A percentile compares a stretch with the other conserved stretches of the same genome.
Evolutionary conservation across 345 rosid species (phyloP).

Genomic region (Orychophragmus violaceus): DNA sequence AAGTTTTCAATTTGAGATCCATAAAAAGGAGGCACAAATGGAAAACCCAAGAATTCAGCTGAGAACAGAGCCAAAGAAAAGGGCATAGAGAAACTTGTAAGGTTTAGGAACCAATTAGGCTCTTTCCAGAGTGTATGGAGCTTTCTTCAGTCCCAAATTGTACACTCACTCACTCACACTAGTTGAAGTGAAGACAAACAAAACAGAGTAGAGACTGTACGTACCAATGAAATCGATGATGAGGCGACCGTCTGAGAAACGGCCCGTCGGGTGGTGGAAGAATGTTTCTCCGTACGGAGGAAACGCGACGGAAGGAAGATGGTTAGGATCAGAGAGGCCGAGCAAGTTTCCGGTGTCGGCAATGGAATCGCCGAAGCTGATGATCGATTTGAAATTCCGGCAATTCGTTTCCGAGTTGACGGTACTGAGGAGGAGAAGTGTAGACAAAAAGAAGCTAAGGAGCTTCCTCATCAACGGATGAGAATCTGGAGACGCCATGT

Average conservation of each 20-base stretch:
- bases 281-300: slow-evolving; percentile 44
- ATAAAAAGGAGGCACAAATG: slow-evolving; percentile 35
- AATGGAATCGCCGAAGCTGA: slow-evolving; percentile 58
- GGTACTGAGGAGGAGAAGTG: background rate
- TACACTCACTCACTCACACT: background rate
- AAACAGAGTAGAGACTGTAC: background rate
- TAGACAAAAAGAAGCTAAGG: background rate
- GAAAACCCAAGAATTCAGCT: slow-evolving; percentile 43
- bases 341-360: slow-evolving; percentile 52
- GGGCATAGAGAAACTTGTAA: background rate
- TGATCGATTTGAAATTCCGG: slow-evolving; percentile 27
- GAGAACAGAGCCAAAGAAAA: background rate
- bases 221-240: slow-evolving; percentile 49
- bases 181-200: background rate
- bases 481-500: slow-evolving; percentile 1
- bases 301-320: slow-evolving; percentile 18
- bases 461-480: background rate
- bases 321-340: slow-evolving; percentile 1
- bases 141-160: background rate
- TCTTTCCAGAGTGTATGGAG: too few species aligned
- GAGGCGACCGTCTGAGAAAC: slow-evolving; percentile 45
- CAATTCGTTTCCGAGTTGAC: background rate
- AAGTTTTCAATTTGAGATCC: slow-evolving; percentile 27
- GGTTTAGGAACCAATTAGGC: background rate
- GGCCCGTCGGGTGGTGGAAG: slow-evolving; percentile 43